Percentiles rank a stretch among this genome's conserved stretches.
These are phyloP conservation scores for Capronia americana DNA, from an alignment of 2,329 filamentous ascomycete species.

Conservation along the genomic window DNA sequence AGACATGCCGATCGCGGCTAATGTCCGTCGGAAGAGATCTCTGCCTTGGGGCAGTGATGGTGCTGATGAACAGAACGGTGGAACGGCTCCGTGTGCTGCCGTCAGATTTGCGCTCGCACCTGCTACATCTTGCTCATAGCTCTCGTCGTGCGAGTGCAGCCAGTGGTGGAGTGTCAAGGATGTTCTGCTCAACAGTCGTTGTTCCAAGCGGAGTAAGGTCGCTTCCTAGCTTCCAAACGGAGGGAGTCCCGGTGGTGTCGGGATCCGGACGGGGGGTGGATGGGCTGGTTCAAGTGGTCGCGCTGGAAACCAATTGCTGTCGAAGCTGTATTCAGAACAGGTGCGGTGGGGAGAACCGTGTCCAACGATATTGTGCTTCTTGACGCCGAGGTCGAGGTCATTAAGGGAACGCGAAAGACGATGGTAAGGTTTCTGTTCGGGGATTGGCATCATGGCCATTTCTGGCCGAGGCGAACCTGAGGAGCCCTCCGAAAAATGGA, in stretches of 20 bases:
- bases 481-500: conserved; percentile 15
- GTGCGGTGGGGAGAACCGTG: conserved; percentile 24
- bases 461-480: conserved; percentile 4
- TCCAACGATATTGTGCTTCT: conserved; percentile 10
- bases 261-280: conserved; percentile 48
- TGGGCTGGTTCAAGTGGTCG: conserved; percentile 33
- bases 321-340: conserved; percentile 40
- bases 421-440: conserved; percentile 19
- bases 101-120: not conserved
- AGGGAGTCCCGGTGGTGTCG: conserved; percentile 54
- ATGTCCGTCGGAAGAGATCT: conserved; percentile 39
- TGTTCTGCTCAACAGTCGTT: conserved; percentile 15
- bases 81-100: not conserved
- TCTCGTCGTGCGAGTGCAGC: conserved; percentile 17
- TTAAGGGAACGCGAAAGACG: conserved; percentile 40
- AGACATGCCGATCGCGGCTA: conserved; percentile 46
- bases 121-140: conserved; percentile 14
- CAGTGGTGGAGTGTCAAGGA: conserved; percentile 18
- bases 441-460: conserved; percentile 6
- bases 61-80: conserved; percentile 4
- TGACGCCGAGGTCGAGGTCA: conserved; percentile 38
- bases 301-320: conserved; percentile 35
- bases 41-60: conserved; percentile 13
- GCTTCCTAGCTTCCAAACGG: conserved; percentile 52
- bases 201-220: conserved; percentile 37